phyloP scores from a whole-genome alignment of 169 alveolate species.

The Plasmodium gallinaceum region DNA sequence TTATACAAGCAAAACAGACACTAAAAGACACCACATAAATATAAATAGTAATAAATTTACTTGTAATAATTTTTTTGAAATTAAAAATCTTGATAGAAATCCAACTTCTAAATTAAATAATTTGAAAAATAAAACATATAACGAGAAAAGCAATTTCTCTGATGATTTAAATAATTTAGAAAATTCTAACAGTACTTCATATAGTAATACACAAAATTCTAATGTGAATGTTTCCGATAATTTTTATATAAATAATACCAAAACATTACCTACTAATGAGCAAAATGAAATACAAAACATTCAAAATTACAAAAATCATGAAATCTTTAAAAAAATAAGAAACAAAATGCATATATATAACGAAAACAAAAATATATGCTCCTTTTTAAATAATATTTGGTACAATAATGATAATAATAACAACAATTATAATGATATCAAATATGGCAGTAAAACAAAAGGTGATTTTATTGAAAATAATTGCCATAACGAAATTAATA shows the following conservation, averaged over 20 bases:
- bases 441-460: constrained; percentile 5
- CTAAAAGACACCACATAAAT: not conserved
- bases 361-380: constrained; percentile 28
- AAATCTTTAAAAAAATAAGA: constrained; percentile 12
- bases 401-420: constrained; percentile 24
- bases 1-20: constrained; percentile 22
- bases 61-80: constrained; percentile 12
- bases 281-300: not conserved
- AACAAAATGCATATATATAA: not conserved
- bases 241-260: constrained; percentile 20
- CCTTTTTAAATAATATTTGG: constrained; percentile 68
- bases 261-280: not conserved
- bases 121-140: constrained; percentile 31
- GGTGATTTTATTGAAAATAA: constrained; percentile 2
- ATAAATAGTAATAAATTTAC: constrained; percentile 6
- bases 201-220: not conserved
- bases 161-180: not conserved
- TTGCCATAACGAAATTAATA: constrained; percentile 8
- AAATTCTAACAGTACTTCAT: not conserved
- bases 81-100: constrained; percentile 6
- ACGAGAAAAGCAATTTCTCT: not conserved
- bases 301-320: not conserved
- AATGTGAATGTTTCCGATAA: constrained; percentile 16
- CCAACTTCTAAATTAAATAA: constrained; percentile 17
- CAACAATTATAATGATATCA: not conserved